Evolutionary conservation across 2,329 filamentous ascomycete species (phyloP).

Genomic region (Tolypocladium tundrense): DNA sequence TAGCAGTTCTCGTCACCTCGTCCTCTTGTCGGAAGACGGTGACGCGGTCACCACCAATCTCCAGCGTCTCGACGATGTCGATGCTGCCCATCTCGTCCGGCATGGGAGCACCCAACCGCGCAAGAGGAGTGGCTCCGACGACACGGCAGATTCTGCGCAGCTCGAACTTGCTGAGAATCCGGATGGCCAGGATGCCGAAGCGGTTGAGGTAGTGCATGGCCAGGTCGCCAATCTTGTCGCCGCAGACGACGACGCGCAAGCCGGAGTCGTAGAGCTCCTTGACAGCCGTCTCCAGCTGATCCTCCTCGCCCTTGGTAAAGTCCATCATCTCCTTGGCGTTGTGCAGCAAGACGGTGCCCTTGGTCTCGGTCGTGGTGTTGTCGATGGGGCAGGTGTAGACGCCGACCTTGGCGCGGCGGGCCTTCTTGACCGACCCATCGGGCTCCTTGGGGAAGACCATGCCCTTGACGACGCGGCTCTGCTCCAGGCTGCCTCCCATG

Average conservation of each 20-base stretch:
- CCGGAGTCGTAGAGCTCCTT: conserved; percentile 96
- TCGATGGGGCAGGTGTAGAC: conserved; percentile 97
- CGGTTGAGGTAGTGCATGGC: conserved; percentile 97
- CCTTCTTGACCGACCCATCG: conserved; percentile 87
- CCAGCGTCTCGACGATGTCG: conserved; percentile 90
- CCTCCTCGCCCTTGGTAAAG: conserved; percentile 95
- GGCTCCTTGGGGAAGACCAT: conserved; percentile 98
- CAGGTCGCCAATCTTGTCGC: conserved; percentile 88
- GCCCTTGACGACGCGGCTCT: conserved; percentile 89
- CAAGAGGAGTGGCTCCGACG: conserved; percentile 91
- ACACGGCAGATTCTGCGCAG: conserved; percentile 90
- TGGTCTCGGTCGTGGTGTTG: conserved; percentile 93
- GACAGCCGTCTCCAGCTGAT: conserved; percentile 78
- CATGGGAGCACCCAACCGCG: conserved; percentile 92
- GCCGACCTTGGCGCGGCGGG: conserved; percentile 83
- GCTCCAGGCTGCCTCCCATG: conserved; percentile 91
- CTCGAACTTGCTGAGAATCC: conserved; percentile 97
- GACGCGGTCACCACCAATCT: conserved; percentile 95
- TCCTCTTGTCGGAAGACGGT: conserved; percentile 97
- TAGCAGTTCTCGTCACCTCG: conserved; percentile 84
- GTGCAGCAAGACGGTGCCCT: conserved; percentile 92
- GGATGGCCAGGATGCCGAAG: conserved; percentile 90
- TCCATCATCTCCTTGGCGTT: conserved; percentile 98
- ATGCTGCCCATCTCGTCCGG: conserved; percentile 98
- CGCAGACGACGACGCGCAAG: conserved; percentile 82